These are phyloP conservation scores for Epithemia pelagica DNA, from an alignment of 108 stramenopile species.

Conservation along the genomic window DNA sequence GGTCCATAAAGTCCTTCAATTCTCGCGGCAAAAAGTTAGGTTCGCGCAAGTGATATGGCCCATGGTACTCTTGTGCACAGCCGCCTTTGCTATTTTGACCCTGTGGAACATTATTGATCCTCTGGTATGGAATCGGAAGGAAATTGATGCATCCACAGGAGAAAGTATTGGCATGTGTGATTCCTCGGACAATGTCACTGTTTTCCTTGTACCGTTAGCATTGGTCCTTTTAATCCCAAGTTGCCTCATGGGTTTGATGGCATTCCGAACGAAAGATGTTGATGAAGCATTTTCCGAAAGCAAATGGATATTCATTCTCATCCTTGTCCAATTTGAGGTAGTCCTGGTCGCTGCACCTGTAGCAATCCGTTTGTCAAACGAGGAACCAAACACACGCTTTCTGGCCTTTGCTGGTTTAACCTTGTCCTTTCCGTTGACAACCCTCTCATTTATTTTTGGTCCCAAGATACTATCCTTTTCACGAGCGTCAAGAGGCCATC, in stretches of 20 bases:
- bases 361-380: no score
- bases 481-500: no score
- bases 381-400: no score
- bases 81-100: background rate
- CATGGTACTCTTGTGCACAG: background rate
- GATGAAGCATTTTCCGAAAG: conserved; percentile 16
- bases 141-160: background rate
- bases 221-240: conserved; percentile 17
- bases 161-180: conserved; percentile 4
- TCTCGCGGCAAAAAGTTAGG: background rate
- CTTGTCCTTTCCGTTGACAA: no score
- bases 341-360: conserved; percentile 3
- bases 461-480: no score
- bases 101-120: background rate
- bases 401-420: no score
- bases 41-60: background rate
- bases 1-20: background rate
- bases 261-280: conserved; percentile 21
- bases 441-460: no score
- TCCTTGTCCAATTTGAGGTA: conserved; percentile 9
- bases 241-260: conserved; percentile 11
- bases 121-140: background rate
- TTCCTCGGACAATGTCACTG: background rate
- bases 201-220: background rate
- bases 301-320: conserved; percentile 15